A percentile compares a stretch with the other conserved stretches of the same genome.
These are phyloP conservation scores for Penicillium cataractarum DNA, from an alignment of 495 filamentous ascomycete genomes.

Conservation along the genomic window DNA sequence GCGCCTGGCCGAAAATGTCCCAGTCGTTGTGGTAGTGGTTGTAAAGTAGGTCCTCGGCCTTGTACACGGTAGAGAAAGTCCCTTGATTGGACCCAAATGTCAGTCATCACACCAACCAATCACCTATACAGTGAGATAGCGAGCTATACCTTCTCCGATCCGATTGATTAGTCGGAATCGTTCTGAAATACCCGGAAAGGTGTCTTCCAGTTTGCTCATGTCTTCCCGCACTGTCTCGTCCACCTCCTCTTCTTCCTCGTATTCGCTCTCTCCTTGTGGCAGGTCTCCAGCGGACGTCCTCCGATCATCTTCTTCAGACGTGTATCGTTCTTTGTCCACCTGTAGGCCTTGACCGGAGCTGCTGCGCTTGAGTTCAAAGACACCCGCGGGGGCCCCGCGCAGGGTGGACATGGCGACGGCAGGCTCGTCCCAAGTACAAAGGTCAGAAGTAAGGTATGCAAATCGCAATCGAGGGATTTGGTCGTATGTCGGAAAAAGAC, in stretches of 20 bases:
- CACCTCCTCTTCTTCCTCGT: constrained; percentile 59
- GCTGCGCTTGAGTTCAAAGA: constrained; percentile 31
- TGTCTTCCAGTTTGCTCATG: constrained; percentile 80
- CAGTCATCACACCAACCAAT: constrained; percentile 3
- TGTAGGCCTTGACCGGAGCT: constrained; percentile 20
- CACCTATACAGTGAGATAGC: background rate
- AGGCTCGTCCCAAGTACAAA: background rate
- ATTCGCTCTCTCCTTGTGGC: constrained; percentile 18
- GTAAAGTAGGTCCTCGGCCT: constrained; percentile 94
- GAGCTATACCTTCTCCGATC: constrained; percentile 82
- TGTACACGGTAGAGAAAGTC: constrained; percentile 98
- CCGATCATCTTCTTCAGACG: constrained; percentile 35
- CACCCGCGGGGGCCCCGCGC: constrained; percentile 26
- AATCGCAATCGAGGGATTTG: background rate
- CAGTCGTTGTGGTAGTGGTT: constrained; percentile 82
- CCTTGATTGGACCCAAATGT: constrained; percentile 50
- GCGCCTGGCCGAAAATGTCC: constrained; percentile 67
- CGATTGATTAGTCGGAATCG: constrained; percentile 91
- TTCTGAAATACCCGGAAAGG: constrained; percentile 79
- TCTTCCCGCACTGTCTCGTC: constrained; percentile 78
- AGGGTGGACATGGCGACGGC: constrained; percentile 33
- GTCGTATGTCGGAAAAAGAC: background rate
- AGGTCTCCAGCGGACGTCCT: constrained; percentile 31
- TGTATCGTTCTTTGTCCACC: constrained; percentile 25
- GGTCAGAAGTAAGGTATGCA: background rate